Evolutionary conservation across 1,284 basidiomycete species (phyloP).

Genomic region (Gymnopus androsaceus): DNA sequence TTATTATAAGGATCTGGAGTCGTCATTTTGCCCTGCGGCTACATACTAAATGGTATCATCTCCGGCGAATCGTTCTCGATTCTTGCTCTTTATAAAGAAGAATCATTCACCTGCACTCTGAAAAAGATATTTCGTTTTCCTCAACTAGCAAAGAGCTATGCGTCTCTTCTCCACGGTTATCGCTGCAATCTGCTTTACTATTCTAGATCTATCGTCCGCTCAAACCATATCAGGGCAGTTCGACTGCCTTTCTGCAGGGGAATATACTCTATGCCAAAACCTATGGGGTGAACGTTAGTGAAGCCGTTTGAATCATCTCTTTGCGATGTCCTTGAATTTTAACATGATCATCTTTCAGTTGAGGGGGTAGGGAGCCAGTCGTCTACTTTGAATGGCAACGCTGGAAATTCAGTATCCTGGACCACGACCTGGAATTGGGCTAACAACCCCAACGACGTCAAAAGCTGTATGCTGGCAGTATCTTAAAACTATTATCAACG

Average conservation of each 20-base stretch:
- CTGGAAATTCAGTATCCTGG: constrained; percentile 50
- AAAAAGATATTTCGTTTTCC: neutral
- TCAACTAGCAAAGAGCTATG: neutral
- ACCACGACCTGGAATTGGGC: constrained; percentile 59
- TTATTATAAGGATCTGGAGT: too few species aligned
- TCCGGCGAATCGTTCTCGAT: neutral
- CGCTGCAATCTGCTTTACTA: neutral
- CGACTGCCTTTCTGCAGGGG: constrained; percentile 46
- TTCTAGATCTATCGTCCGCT: constrained; percentile 9
- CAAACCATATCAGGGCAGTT: constrained; percentile 45
- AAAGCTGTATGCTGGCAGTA: constrained; percentile 46
- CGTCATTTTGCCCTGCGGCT: too few species aligned
- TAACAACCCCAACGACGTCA: constrained; percentile 52
- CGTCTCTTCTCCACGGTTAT: constrained; percentile 3
- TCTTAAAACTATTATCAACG: too few species aligned
- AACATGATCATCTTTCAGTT: constrained; percentile 23
- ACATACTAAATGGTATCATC: too few species aligned
- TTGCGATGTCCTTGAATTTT: neutral
- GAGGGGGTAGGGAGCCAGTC: constrained; percentile 51
- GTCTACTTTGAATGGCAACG: constrained; percentile 47
- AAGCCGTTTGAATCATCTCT: neutral
- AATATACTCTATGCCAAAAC: constrained; percentile 57
- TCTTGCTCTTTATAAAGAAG: neutral
- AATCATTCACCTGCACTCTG: neutral
- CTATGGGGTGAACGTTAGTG: constrained; percentile 51